Evolutionary conservation across 2,329 filamentous ascomycete genomes (phyloP), one percentile per base, ranked within the genome.

Genomic region (Diaporthe sp.): DNA sequence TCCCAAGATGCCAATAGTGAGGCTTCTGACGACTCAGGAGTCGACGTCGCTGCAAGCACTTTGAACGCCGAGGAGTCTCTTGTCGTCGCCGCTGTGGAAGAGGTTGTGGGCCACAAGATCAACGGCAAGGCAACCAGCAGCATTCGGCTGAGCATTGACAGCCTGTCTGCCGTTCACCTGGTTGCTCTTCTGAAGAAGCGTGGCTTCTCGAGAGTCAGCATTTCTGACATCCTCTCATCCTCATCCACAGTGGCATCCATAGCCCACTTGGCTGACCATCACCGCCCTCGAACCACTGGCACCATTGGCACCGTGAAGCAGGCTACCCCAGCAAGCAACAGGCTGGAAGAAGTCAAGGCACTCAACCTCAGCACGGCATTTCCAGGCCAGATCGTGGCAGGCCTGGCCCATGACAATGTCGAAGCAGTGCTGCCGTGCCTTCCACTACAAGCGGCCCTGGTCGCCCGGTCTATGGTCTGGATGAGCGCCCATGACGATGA

Each of bases 121-220:
- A 74, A 57, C 17, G 57, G 22, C 10, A 65, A 63, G 58, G 58
- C 71, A 2, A 61, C 72, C 22, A 78, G 76, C 71, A 75, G 85
- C 20, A 85, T 85, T 58, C 81, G 83, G 68, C 78, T 85, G 22
- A 84, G 84, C 0, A 73, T 85, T 44, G 84, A 85, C 76, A 85
- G 84, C 76, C 77, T 85, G 8, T 82, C 80, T 57, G 82, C 81
- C 20, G 84, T 85, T 39, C 81, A 80, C 39, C 76, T 85, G n/a
- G 82, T 82, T 1, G 80, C 83, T 53, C 81, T 80, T 60, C 77
- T 85, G 12, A 79, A 79, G 42, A 81, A 80, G 47, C 77, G 81
- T 7, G 84, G 84, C 1, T 85, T 83, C 4, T 65, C 71, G 31
- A 78, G 80, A 20, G 79, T 80, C 34, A 80, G 80, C 22, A 82